These are phyloP conservation scores for Striga hermonthica DNA, from an alignment of 305 asterid species.

Conservation along the genomic window DNA sequence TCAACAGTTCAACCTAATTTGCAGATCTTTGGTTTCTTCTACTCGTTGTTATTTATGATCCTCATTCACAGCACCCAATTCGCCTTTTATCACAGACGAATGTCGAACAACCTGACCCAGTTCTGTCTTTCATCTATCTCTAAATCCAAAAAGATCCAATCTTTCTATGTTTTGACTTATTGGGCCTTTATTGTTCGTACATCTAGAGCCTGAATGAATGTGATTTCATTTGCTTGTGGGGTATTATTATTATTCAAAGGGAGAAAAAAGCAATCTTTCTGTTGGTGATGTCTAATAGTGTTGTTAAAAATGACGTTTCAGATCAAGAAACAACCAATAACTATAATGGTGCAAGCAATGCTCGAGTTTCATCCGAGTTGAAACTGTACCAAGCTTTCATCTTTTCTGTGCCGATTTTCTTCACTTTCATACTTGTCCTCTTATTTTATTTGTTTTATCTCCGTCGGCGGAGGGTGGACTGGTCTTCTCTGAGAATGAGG, in stretches of 20 bases:
- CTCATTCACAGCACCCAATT: no score
- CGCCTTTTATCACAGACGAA: no score
- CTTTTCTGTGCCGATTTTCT: slow-evolving; percentile 67
- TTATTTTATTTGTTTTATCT: slow-evolving; percentile 67
- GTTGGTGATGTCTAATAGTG: neutral
- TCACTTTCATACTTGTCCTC: slow-evolving; percentile 58
- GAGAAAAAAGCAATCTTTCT: neutral
- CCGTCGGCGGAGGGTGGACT: slow-evolving; percentile 64
- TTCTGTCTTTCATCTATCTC: no score
- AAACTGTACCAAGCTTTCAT: slow-evolving; percentile 68
- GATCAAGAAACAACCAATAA: neutral
- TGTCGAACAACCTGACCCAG: no score
- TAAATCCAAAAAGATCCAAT: neutral
- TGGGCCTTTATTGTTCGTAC: no score
- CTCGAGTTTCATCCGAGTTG: slow-evolving; percentile 42
- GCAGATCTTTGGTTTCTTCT: no score
- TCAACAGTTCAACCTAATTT: no score
- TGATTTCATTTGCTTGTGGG: no score
- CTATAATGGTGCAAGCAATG: neutral
- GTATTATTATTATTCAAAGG: no score
- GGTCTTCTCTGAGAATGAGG: slow-evolving; percentile 72
- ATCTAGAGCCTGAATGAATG: neutral
- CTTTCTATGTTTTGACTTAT: neutral
- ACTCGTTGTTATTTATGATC: no score
- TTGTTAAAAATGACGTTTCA: neutral